These are phyloP conservation scores for Fusarium acutatum DNA, from an alignment of 2,329 filamentous ascomycete genomes.

Conservation along the genomic window DNA sequence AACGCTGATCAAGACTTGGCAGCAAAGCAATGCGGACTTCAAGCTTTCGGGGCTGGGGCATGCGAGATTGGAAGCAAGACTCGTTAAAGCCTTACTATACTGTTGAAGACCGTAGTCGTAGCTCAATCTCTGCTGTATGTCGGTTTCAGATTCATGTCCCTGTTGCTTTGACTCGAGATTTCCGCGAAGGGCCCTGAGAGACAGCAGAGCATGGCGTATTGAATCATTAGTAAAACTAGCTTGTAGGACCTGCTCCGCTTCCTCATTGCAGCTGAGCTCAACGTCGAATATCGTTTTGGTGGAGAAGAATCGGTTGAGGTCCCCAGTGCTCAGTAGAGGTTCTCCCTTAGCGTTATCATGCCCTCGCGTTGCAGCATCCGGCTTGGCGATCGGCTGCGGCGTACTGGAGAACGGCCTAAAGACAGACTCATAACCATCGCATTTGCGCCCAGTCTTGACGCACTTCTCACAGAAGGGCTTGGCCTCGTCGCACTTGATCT, in stretches of 20 bases:
- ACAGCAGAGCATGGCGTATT: slow-evolving; percentile 51
- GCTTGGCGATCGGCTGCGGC: not conserved
- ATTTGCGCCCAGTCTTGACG: slow-evolving; percentile 51
- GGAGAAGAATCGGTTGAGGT: slow-evolving; percentile 52
- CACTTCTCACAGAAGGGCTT: slow-evolving; percentile 49
- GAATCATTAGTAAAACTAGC: slow-evolving; percentile 48
- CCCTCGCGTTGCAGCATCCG: not conserved
- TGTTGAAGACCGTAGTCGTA: slow-evolving; percentile 52
- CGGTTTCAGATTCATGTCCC: slow-evolving; percentile 32
- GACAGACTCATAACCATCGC: slow-evolving; percentile 53
- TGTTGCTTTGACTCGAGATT: slow-evolving; percentile 48
- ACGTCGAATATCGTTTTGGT: slow-evolving; percentile 53
- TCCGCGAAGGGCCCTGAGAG: slow-evolving; percentile 51
- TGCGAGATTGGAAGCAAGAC: slow-evolving; percentile 51
- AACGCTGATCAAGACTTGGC: slow-evolving; percentile 58
- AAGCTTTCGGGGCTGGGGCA: slow-evolving; percentile 42
- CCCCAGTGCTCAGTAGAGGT: slow-evolving; percentile 42
- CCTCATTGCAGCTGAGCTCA: slow-evolving; percentile 48
- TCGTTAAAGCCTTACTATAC: slow-evolving; percentile 52
- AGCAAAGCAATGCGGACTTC: slow-evolving; percentile 55
- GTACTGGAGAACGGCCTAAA: slow-evolving; percentile 43
- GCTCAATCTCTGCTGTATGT: slow-evolving; percentile 41
- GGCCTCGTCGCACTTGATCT: slow-evolving; percentile 50
- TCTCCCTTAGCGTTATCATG: slow-evolving; percentile 16
- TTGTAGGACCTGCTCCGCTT: slow-evolving; percentile 52